Evolutionary conservation across 176 grass and related monocot genomes (phyloP).

Genomic region (Neostapfia colusana): DNA sequence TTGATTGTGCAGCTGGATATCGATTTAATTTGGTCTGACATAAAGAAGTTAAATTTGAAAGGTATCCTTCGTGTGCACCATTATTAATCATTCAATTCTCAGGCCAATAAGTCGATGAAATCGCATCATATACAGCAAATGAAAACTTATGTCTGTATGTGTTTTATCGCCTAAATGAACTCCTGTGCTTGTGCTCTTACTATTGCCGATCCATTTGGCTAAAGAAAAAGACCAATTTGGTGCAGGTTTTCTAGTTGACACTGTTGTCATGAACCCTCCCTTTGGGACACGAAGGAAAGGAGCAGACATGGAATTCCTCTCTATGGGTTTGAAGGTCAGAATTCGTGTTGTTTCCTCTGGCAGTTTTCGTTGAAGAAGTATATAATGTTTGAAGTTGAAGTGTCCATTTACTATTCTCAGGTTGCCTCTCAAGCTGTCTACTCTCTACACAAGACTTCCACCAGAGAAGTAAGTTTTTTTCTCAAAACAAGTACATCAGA

Average conservation of each 20-base stretch:
- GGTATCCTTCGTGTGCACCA: slow-evolving; percentile 48
- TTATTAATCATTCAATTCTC: not conserved
- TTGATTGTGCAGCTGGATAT: slow-evolving; percentile 83
- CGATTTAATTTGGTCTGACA: slow-evolving; percentile 84
- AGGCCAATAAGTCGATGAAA: not conserved
- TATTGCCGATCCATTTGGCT: slow-evolving; percentile 2
- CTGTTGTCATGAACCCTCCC: slow-evolving; percentile 97
- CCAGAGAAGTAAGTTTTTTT: slow-evolving; percentile 77
- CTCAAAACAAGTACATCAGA: not conserved
- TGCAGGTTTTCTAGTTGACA: slow-evolving; percentile 66
- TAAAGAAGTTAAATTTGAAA: slow-evolving; percentile 79
- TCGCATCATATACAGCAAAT: not conserved
- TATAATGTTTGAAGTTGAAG: not conserved
- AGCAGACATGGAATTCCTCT: slow-evolving; percentile 85
- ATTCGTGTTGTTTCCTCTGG: slow-evolving; percentile 1
- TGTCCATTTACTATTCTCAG: slow-evolving; percentile 47
- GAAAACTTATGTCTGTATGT: not conserved
- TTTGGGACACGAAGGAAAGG: slow-evolving; percentile 88
- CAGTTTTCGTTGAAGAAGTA: not conserved
- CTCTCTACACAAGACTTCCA: slow-evolving; percentile 93
- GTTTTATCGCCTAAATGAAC: not conserved
- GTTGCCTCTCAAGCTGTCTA: slow-evolving; percentile 76
- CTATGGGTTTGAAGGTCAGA: slow-evolving; percentile 76
- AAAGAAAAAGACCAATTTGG: slow-evolving; percentile 5
- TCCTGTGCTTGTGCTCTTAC: slow-evolving; percentile 12